Percentiles rank a stretch among this genome's conserved stretches.
Conservation (phyloP, 1,284 basidiomycete genomes). For the Cryptococcus sp. region DNA sequence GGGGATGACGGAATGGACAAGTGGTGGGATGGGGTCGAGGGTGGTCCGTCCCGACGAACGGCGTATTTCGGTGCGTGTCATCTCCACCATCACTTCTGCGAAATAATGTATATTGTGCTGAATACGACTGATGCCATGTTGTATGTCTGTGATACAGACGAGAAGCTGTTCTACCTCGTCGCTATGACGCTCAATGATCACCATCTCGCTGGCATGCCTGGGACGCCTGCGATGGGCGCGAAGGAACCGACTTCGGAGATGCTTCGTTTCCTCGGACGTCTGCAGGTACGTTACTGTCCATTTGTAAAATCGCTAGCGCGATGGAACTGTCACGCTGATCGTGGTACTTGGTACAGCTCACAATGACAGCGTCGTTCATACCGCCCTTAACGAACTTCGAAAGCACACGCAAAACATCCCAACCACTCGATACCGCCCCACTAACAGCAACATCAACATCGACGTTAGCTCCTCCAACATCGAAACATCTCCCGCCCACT, state of each 20-base stretch:
- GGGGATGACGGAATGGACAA: conserved; percentile 54
- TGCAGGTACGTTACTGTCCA: conserved; percentile 11
- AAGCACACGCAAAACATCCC: conserved; percentile 51
- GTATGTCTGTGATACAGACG: conserved; percentile 58
- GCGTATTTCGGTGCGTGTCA: conserved; percentile 16
- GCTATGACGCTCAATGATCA: conserved; percentile 59
- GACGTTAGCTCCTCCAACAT: conserved; percentile 23
- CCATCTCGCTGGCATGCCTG: conserved; percentile 9
- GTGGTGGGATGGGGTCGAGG: conserved; percentile 60
- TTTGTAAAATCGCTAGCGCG: background rate
- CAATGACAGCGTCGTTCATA: conserved; percentile 78
- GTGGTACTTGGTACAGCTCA: conserved; percentile 59
- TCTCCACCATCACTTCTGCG: conserved; percentile 15
- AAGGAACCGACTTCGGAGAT: conserved; percentile 60
- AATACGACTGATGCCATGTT: background rate
- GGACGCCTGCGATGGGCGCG: conserved; percentile 11
- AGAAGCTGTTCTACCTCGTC: conserved; percentile 71
- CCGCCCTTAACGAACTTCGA: conserved; percentile 55
- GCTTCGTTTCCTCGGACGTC: conserved; percentile 62
- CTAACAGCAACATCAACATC: conserved; percentile 15
- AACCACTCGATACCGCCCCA: conserved; percentile 13
- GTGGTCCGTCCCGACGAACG: conserved; percentile 56
- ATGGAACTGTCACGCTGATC: conserved; percentile 9
- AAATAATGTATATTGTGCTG: background rate
- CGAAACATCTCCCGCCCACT: conserved; percentile 27